Evolutionary conservation across 352 stramenopile species (phyloP).

Genomic region (Peronospora destructor): DNA sequence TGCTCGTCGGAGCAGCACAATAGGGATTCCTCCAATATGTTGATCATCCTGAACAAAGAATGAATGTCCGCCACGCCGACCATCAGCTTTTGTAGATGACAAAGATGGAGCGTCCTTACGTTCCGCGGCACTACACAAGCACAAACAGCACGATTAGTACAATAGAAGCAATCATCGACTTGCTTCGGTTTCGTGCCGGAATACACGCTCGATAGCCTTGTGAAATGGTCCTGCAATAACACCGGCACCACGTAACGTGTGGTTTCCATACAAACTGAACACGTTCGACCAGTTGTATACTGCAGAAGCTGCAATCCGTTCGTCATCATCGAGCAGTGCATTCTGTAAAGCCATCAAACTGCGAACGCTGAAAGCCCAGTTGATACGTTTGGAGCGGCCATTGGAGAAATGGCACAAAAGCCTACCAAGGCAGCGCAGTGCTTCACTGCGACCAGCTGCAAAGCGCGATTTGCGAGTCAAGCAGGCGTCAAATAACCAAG

Average conservation of each 20-base stretch:
- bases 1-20: conserved; percentile 64
- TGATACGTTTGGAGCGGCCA: conserved; percentile 70
- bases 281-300: conserved; percentile 83
- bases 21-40: conserved; percentile 61
- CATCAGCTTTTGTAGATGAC: conserved; percentile 33
- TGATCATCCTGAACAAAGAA: conserved; percentile 60
- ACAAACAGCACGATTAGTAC: background rate
- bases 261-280: conserved; percentile 74
- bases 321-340: conserved; percentile 72
- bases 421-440: conserved; percentile 68
- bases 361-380: conserved; percentile 78
- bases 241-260: conserved; percentile 71
- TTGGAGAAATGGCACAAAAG: conserved; percentile 61
- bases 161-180: background rate
- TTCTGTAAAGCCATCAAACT: conserved; percentile 78
- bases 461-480: conserved; percentile 67
- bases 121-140: conserved; percentile 23
- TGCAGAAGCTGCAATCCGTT: conserved; percentile 68
- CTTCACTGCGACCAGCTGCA: conserved; percentile 63
- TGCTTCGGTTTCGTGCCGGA: conserved; percentile 17
- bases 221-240: conserved; percentile 76
- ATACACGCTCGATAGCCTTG: conserved; percentile 68
- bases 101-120: conserved; percentile 29
- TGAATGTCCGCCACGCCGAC: conserved; percentile 32
- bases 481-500: conserved; percentile 82